Base-by-base conservation (phyloP, 2,329 filamentous ascomycete species). In the Chaetomium sp. region DNA sequence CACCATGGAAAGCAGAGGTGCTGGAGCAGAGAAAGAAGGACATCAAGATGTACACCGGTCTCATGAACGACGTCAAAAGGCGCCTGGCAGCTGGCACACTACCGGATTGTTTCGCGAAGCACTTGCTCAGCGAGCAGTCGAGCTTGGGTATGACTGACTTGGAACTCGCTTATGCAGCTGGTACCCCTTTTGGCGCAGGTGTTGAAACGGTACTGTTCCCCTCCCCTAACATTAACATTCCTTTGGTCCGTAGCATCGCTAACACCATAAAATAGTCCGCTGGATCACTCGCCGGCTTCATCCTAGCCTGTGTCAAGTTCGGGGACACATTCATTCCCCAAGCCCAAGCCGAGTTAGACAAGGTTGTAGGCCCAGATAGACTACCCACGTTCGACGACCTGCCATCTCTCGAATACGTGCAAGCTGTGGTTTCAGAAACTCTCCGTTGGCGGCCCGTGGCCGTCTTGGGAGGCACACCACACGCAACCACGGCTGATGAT, bases 221-320 rank as follows among this genome's bases (percentile, higher is more conserved):
- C 3, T 27, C 42, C 32, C 9, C 5, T 4, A 35, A 11, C n/a
- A 10, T 34, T 2, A 1, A 27, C 19, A 27, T 27, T 27, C 19
- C 19, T 27, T 27, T 27, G 19, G 19, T 27, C 19, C 19, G 19
- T 27, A 27, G 19, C 19, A 27, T 27, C 19, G 19, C 19, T 27
- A 27, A 27, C 19, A 27, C 19, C 19, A 27, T 27, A 27, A 27
- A 27, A 27, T 73, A 66, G 74, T 82, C 60, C 55, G 79, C 60
- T 64, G 80, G 54, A 56, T 81, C 68, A 56, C 74, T 67, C 58
- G 76, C 57, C 0, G 81, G 70, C n/a, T 74, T 81, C 62, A 70
- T 79, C 19, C 70, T 82, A 0, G 79, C 78, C 0, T 81, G 81
- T 65, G 73, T 70, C 12, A 69, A 79, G n/a, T 76, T 76, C 36